Evolutionary conservation across 768 basidiomycete species (phyloP).

Genomic region (Termitomyces sp.): DNA sequence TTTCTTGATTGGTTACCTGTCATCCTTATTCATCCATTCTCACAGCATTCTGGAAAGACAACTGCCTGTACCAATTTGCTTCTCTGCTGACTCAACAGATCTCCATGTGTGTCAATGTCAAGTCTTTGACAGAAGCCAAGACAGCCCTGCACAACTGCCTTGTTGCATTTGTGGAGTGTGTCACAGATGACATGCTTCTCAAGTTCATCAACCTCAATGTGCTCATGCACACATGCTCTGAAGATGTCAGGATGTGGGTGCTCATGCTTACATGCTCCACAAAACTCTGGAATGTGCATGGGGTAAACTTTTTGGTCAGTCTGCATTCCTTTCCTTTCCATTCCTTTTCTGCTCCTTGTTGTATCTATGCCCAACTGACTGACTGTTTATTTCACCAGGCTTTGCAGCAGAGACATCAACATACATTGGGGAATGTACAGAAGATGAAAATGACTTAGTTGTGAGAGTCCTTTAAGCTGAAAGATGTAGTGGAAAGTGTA

Average conservation of each 20-base stretch:
- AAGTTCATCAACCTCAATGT: constrained; percentile 81
- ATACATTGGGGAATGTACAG: constrained; percentile 83
- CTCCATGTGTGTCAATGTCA: constrained; percentile 35
- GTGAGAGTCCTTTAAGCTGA: constrained; percentile 69
- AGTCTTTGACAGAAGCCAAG: constrained; percentile 34
- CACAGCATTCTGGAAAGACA: constrained; percentile 86
- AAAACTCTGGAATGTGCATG: constrained; percentile 74
- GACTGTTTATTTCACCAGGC: constrained; percentile 34
- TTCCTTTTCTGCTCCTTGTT: neutral
- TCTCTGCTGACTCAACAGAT: constrained; percentile 66
- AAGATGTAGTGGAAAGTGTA: constrained; percentile 66
- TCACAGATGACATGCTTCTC: constrained; percentile 58
- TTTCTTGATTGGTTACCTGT: neutral
- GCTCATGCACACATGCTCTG: constrained; percentile 87
- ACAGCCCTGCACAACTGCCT: constrained; percentile 48
- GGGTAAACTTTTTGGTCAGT: constrained; percentile 73
- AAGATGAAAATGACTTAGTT: constrained; percentile 86
- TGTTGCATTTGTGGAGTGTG: constrained; percentile 49
- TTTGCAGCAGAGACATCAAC: constrained; percentile 79
- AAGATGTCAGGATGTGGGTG: constrained; percentile 66
- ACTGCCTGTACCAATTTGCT: constrained; percentile 64
- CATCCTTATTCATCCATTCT: neutral
- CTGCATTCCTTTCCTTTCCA: too few species aligned
- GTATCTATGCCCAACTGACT: too few species aligned
- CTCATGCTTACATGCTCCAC: constrained; percentile 66